Base-by-base conservation (phyloP, 1,139 yeast genomes). In the Nakaseomyces sp. region DNA sequence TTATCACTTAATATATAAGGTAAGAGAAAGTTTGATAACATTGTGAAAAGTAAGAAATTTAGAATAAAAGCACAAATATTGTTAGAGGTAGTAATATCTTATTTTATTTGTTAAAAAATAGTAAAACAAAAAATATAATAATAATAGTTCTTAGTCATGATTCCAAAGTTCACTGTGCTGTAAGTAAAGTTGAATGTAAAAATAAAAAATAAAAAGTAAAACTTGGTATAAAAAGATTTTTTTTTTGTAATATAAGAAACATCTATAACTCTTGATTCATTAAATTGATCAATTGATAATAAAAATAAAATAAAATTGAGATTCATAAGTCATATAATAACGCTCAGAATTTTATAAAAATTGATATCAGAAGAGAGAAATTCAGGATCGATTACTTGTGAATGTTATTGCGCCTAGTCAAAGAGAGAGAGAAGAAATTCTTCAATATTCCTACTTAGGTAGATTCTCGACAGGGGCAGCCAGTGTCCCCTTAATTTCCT, bases 341-440 rank as follows among this genome's bases (percentile, higher is more conserved):
- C n/a, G 15, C 7, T 24, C 13, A 3, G 18, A 18, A 4, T 4
- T 5, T n/a, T 17, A 17, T 32, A 22, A 32, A 32, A 32, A 32
- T 15, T 8, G 33, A 15, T 30, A 12, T 5, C 5, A 29, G 10
- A 15, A 32, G 18, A 22, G 9, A 22, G 6, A 22, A 22, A 22
- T 32, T 32, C 36, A 18, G 24, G 12, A 9, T 32, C 24, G 36
- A 32, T 19, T 32, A 6, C 9, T 17, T 32, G 22, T 19, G 36
- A 32, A 32, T 32, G 36, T 32, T 32, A 32, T 32, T 32, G 22
- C 36, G 18, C 13, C 36, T 18, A 8, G 24, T 32, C 32, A 26
- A 9, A 6, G 25, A 9, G 9, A 22, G 13, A n/a, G 29, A 10
- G 13, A 10, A 26, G 13, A 26, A 10, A 26, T 10, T 3, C n/a